Evolutionary conservation across 352 stramenopile species (phyloP).

Genomic region (Vaucheria bursata): DNA sequence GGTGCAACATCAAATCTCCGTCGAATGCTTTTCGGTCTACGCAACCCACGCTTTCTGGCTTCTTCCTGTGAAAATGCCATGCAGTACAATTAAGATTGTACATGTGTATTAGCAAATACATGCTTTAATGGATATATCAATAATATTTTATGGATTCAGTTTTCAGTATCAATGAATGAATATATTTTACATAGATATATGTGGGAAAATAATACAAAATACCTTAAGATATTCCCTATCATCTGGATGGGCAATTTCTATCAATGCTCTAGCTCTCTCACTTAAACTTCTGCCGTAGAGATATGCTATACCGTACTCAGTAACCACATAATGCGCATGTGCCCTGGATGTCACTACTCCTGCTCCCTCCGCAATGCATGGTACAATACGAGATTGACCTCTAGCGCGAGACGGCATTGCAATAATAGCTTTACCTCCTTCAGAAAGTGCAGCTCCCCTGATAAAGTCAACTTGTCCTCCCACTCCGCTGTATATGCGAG

Average conservation of each 20-base stretch:
- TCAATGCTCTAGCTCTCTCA: constrained; percentile 26
- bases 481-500: constrained; percentile 52
- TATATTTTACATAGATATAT: background rate
- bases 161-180: background rate
- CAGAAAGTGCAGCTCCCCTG: constrained; percentile 43
- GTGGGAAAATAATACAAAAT: too few relatives aligned
- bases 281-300: background rate
- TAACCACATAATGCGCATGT: constrained; percentile 53
- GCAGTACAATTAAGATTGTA: background rate
- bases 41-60: too few relatives aligned
- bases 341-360: constrained; percentile 53
- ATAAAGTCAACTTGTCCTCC: constrained; percentile 55
- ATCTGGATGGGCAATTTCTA: constrained; percentile 50
- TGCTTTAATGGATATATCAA: background rate
- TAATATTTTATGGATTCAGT: background rate
- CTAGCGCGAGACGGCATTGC: constrained; percentile 52
- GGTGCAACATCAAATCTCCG: too few relatives aligned
- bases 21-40: too few relatives aligned
- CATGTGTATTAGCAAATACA: constrained; percentile 8
- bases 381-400: constrained; percentile 49
- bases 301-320: constrained; percentile 47
- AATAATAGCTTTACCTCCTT: constrained; percentile 50
- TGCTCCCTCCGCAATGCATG: constrained; percentile 40
- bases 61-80: too few relatives aligned
- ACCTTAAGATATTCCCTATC: constrained; percentile 25